phyloP scores from a whole-genome alignment of 1,284 basidiomycete genomes.

The Cryptococcus sp. region DNA sequence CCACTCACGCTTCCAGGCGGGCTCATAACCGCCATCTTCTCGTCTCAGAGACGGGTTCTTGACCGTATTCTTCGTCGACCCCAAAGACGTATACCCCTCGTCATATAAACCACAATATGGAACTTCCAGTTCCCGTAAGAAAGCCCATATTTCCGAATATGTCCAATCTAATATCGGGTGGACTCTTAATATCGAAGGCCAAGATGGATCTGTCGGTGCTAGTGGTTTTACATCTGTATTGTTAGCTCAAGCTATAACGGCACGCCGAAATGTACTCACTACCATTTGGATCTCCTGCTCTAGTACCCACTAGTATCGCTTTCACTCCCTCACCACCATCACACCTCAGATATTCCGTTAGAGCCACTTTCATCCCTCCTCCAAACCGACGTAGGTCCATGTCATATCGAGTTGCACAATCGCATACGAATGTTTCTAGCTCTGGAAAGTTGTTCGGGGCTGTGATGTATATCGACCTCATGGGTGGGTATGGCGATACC shows the following conservation, averaged over 20 bases:
- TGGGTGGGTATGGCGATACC: conserved; percentile 49
- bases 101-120: conserved; percentile 89
- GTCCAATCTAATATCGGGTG: conserved; percentile 96
- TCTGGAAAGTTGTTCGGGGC: conserved; percentile 79
- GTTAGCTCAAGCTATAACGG: not conserved
- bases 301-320: conserved; percentile 84
- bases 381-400: conserved; percentile 73
- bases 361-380: conserved; percentile 75
- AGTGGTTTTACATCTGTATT: conserved; percentile 58
- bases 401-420: conserved; percentile 63
- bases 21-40: conserved; percentile 22
- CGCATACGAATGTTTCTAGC: conserved; percentile 77
- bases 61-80: conserved; percentile 89
- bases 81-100: conserved; percentile 94
- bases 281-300: conserved; percentile 86
- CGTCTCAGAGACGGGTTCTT: conserved; percentile 74
- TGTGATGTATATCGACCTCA: conserved; percentile 82
- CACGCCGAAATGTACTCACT: conserved; percentile 53
- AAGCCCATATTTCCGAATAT: conserved; percentile 84
- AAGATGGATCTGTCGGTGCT: conserved; percentile 76
- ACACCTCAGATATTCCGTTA: conserved; percentile 66
- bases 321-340: conserved; percentile 50
- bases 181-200: conserved; percentile 85
- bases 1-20: conserved; percentile 37
- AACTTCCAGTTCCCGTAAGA: conserved; percentile 68